Percentiles rank a stretch among this genome's conserved stretches.
These are phyloP conservation scores for Durotheca rogersii DNA, from an alignment of 495 filamentous ascomycete species.

Conservation along the genomic window DNA sequence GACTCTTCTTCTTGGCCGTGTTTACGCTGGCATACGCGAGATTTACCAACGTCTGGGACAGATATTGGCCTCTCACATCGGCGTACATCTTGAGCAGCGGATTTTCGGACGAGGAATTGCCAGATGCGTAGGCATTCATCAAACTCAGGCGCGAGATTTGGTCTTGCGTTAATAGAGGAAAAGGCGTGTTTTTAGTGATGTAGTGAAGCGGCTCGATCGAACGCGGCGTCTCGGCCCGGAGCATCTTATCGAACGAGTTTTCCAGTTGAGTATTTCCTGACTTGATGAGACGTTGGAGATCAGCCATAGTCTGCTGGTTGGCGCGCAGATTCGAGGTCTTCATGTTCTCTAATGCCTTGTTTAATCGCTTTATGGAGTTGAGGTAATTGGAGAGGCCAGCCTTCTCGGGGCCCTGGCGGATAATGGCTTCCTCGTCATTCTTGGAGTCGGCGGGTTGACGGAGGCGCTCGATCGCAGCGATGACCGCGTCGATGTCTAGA, in stretches of 20 bases:
- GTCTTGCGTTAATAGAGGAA: constrained; percentile 51
- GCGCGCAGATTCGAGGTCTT: constrained; percentile 82
- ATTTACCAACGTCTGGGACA: constrained; percentile 75
- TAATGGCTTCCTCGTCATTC: constrained; percentile 84
- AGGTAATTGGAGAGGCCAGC: constrained; percentile 83
- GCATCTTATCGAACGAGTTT: constrained; percentile 70
- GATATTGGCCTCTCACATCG: constrained; percentile 81
- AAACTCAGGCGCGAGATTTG: constrained; percentile 50
- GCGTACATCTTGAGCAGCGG: constrained; percentile 71
- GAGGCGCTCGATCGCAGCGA: constrained; percentile 82
- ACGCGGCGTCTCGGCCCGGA: constrained; percentile 66
- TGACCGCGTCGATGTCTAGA: constrained; percentile 78
- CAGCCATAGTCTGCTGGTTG: constrained; percentile 84
- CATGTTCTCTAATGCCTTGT: constrained; percentile 76
- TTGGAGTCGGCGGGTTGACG: constrained; percentile 86
- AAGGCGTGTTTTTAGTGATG: constrained; percentile 76
- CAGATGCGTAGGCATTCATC: constrained; percentile 52
- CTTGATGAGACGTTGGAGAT: constrained; percentile 74
- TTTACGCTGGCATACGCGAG: constrained; percentile 84
- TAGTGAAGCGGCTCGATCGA: constrained; percentile 88
- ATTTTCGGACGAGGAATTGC: constrained; percentile 61
- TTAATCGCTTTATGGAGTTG: constrained; percentile 81
- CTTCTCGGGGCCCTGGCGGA: constrained; percentile 78
- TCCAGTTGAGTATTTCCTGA: constrained; percentile 79
- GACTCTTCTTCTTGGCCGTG: constrained; percentile 77